phyloP scores from a whole-genome alignment of 164 flowering plant species.

The Vitis cinerea region DNA sequence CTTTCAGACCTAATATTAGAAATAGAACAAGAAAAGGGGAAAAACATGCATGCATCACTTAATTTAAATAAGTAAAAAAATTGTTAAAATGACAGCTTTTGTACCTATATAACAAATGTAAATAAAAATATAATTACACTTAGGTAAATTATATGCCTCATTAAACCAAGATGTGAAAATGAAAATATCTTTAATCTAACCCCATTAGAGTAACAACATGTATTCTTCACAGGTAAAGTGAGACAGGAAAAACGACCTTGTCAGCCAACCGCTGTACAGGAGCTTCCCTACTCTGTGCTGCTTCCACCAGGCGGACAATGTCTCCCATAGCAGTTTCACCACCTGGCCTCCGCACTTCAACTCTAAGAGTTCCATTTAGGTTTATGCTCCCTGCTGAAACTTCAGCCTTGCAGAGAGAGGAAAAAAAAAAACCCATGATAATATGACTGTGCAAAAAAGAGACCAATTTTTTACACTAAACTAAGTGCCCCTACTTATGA shows the following conservation, averaged over 20 bases:
- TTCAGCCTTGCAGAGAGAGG: constrained; percentile 55
- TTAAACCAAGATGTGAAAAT: too few species aligned
- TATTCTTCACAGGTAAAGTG: not conserved
- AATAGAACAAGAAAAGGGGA: too few species aligned
- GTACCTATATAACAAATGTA: too few species aligned
- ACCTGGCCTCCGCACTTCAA: constrained; percentile 92
- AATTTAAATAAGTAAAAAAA: too few species aligned
- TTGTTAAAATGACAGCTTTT: too few species aligned
- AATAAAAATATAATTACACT: too few species aligned
- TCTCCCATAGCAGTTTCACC: constrained; percentile 93
- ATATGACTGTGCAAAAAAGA: not conserved
- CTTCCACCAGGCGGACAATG: constrained; percentile 93
- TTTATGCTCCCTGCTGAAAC: constrained; percentile 96
- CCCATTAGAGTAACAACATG: not conserved
- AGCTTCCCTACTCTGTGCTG: constrained; percentile 97
- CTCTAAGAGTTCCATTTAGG: constrained; percentile 85
- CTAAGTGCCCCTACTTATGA: not conserved
- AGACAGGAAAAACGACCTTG: constrained; percentile 49
- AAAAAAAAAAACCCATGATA: not conserved
- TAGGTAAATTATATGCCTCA: too few species aligned
- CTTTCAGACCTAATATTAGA: too few species aligned
- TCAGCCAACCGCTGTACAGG: constrained; percentile 96
- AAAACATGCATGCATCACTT: too few species aligned
- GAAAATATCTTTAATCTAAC: not conserved
- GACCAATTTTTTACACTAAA: not conserved